Evolutionary conservation across 2,329 filamentous ascomycete species (phyloP).

Genomic region (Aspergillus fischeri): DNA sequence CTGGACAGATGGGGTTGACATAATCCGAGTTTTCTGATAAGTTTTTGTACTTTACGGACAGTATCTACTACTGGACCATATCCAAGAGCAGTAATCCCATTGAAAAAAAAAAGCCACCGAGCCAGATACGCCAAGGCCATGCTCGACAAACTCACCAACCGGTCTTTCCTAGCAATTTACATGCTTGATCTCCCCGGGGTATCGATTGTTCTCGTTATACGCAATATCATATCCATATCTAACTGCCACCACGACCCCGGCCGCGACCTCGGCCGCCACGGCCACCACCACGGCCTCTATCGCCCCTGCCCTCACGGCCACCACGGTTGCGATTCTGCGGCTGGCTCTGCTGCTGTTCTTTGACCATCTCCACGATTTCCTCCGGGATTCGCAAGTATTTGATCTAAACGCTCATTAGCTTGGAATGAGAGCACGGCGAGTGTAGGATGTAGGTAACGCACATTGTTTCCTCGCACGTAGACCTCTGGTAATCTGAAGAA

Average conservation of each 20-base stretch:
- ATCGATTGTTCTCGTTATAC: conserved; percentile 28
- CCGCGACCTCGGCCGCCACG: conserved; percentile 44
- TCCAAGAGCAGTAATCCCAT: conserved; percentile 24
- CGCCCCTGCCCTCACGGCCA: conserved; percentile 36
- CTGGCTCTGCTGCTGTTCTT: conserved; percentile 81
- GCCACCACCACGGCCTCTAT: conserved; percentile 40
- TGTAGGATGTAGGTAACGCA: conserved; percentile 44
- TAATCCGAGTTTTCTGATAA: background rate
- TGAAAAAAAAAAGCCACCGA: conserved; percentile 27
- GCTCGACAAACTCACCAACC: conserved; percentile 31
- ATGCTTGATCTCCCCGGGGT: conserved; percentile 28
- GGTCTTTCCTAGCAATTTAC: conserved; percentile 26
- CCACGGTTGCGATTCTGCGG: conserved; percentile 40
- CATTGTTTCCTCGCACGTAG: conserved; percentile 96
- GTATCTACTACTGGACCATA: conserved; percentile 13
- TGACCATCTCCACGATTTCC: conserved; percentile 91
- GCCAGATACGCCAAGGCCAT: conserved; percentile 40
- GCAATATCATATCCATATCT: conserved; percentile 8
- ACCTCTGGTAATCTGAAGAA: conserved; percentile 90
- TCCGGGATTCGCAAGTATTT: conserved; percentile 96
- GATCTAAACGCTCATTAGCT: conserved; percentile 58
- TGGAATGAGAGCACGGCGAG: background rate
- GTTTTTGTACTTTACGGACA: conserved; percentile 4
- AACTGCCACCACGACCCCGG: conserved; percentile 37
- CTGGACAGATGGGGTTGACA: background rate